These are phyloP conservation scores for Colletotrichum sp. DNA, from an alignment of 2,329 filamentous ascomycete species.

Conservation along the genomic window DNA sequence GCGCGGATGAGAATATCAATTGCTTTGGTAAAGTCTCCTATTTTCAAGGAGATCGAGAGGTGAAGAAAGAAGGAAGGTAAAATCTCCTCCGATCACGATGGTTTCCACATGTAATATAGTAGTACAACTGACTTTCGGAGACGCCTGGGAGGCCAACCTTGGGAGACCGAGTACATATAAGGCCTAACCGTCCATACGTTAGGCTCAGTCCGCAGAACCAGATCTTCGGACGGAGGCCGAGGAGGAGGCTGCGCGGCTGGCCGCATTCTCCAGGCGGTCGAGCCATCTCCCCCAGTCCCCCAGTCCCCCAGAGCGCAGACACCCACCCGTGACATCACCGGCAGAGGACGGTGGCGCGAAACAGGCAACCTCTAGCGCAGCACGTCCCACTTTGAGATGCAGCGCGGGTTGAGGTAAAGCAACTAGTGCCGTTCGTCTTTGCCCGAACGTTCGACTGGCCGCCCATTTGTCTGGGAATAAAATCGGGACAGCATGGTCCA, in stretches of 20 bases:
- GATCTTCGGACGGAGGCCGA: slow-evolving; percentile 11
- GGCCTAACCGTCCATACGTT: not conserved
- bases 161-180: not conserved
- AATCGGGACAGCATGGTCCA: not conserved
- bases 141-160: not conserved
- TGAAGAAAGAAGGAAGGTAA: not conserved
- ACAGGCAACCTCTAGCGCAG: slow-evolving; percentile 15
- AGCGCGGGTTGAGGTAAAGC: not conserved
- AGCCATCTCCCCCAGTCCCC: not conserved
- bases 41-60: not conserved
- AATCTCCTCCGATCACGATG: not conserved
- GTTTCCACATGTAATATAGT: not conserved
- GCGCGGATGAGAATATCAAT: not conserved
- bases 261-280: not conserved
- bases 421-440: not conserved
- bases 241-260: not conserved
- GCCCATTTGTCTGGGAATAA: not conserved
- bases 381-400: slow-evolving; percentile 14
- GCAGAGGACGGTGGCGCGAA: not conserved
- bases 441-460: not conserved
- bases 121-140: not conserved
- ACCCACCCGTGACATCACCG: slow-evolving; percentile 18
- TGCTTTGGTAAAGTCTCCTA: not conserved
- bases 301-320: not conserved
- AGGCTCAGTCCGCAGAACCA: not conserved